Evolutionary conservation across 208 protist species (phyloP), one percentile per base, ranked within the genome.

Genomic region (Leishmania tarentolae): DNA sequence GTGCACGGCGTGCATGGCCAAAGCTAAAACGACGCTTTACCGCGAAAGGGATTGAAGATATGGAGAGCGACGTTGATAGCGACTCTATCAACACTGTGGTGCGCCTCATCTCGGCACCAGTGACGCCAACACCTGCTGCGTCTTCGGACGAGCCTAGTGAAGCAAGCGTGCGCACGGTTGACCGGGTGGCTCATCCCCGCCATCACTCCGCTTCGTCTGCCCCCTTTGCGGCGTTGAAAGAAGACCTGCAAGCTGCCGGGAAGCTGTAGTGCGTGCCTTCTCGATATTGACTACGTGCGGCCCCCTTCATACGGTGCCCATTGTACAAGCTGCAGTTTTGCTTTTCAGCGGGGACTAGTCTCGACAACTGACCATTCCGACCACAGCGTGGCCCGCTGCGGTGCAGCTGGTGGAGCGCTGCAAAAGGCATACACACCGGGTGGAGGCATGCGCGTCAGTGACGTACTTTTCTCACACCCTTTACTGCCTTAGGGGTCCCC

Each of bases 41-140:
- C 1, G 78, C 90, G 11, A 86, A 90, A 35, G 87, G 87, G 21
- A 57, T 96, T 42, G 82, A 89, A 9, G 85, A 90, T 21, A 65
- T 72, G 40, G 88, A 89, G 53, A 86, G 80, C n/a, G 89, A 87
- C 21, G 84, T 87, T 28, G 87, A 93, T 73, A 72, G 84, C 15
- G 84, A 94, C 37, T 97, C 94, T 42, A 94, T 98, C 69, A 88
- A 88, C 61, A 96, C 92, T 24, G 88, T 98, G 40, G 92, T 98
- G 56, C 93, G 91, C 4, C 78, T 86, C 66, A 75, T 86, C n/a
- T 82, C 78, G 0, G 82, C 76, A n/a, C 76, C 76, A 3, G 44
- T 77, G 71, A 11, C 44, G 52, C 37, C 52, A 72, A 24, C 71
- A 37, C 21, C 72, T 52, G 37, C 46, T 46, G 47, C 68, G 3